Evolutionary conservation across 192 early-diverging fungal species (phyloP), one percentile per base, ranked within the genome.

Genomic region (Diversispora eburnea): DNA sequence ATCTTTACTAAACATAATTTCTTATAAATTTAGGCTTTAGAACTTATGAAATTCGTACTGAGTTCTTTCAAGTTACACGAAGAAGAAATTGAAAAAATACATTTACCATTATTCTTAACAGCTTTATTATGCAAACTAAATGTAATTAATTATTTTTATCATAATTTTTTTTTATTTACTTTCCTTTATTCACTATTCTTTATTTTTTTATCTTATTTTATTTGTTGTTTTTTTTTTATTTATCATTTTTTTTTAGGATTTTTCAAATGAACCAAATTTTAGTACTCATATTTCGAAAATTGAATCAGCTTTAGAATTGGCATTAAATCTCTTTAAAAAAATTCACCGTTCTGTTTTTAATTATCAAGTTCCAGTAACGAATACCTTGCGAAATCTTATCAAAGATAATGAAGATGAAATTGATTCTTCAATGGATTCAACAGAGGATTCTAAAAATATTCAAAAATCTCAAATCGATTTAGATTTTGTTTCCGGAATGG

Each of bases 1-100:
- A 33, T 52, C 19, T 42, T 0, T 25, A 49, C 43, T 56, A 45
- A 33, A 33, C 25, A 56, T 4, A 80, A 55, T 51, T 47, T 72
- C 22, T 68, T 64, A 6, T 17, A n/a, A 13, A 20, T 77, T 0
- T 81, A 84, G 46, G 79, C 79, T 0, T 79, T 90, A 56, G 79
- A 85, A 15, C 76, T 94, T 64, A 79, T 93, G 25, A 79, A 87
- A 15, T 97, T 93, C 65, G 83, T 91, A n/a, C 69, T 95, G 4
- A 80, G 87, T 55, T 84, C 85, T 0, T 88, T 94, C 73, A 91
- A 91, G 72, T 80, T 93, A 52, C 86, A 86, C 52, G 94, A 95
- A 47, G 94, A 95, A 13, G 93, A 95, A 41, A 88, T 88, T 43
- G 84, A 88, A 59, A 89, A 89, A 39, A 84, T 95, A 52, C 95